phyloP scores from a whole-genome alignment of 192 early-diverging fungal genomes.

The Diversispora eburnea region DNA sequence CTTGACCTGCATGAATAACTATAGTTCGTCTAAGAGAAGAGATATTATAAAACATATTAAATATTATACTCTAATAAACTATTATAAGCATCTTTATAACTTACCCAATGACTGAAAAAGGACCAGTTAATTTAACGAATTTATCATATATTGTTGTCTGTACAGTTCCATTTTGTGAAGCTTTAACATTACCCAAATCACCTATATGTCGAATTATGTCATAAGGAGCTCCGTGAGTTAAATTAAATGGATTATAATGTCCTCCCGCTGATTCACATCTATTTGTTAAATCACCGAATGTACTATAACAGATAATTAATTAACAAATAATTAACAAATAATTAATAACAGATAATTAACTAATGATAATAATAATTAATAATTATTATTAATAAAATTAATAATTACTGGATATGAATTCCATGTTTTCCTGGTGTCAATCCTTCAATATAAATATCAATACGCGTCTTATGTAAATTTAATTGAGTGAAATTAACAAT shows the following conservation, averaged over 20 bases:
- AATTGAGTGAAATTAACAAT: too few relatives aligned
- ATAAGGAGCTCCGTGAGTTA: conserved; percentile 76
- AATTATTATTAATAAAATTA: too few relatives aligned
- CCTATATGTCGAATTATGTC: conserved; percentile 75
- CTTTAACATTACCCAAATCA: conserved; percentile 84
- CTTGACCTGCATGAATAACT: conserved; percentile 78
- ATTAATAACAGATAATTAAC: too few relatives aligned
- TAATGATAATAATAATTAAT: too few relatives aligned
- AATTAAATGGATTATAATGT: conserved; percentile 80
- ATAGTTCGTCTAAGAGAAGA: conserved; percentile 59
- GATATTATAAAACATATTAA: too few relatives aligned
- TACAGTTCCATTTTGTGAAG: conserved; percentile 54
- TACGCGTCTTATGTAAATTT: conserved; percentile 27
- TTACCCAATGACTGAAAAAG: conserved; percentile 71
- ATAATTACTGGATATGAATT: conserved; percentile 77
- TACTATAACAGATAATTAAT: conserved; percentile 40
- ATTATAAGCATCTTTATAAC: not conserved
- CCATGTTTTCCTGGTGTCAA: conserved; percentile 74
- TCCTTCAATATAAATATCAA: conserved; percentile 59
- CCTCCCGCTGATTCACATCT: conserved; percentile 79
- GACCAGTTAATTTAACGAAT: conserved; percentile 74
- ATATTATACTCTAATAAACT: too few relatives aligned
- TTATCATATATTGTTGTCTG: conserved; percentile 52
- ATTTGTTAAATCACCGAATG: conserved; percentile 77
- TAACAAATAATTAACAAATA: not conserved